These are phyloP conservation scores for Cryptococcus sp. DNA, from an alignment of 1,284 basidiomycete genomes.

Conservation along the genomic window DNA sequence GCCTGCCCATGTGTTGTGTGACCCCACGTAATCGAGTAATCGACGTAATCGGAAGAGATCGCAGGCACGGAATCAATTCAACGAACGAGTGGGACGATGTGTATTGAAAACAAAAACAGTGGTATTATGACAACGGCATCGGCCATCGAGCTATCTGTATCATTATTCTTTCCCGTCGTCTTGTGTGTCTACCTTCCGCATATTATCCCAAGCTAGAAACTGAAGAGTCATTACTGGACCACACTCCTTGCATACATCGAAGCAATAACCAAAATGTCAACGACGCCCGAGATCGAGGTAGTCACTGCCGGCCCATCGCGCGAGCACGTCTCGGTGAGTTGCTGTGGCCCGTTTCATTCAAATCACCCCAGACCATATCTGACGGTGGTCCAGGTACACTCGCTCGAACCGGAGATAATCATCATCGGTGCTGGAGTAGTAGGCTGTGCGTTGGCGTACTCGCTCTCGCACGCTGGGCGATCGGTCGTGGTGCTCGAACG, in stretches of 20 bases:
- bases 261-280: conserved; percentile 5
- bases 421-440: conserved; percentile 90
- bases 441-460: conserved; percentile 67
- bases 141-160: not conserved
- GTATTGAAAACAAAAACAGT: conserved; percentile 6
- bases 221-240: no score
- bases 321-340: conserved; percentile 17
- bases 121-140: no score
- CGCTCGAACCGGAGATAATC: conserved; percentile 56
- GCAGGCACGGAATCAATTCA: not conserved
- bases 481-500: conserved; percentile 81
- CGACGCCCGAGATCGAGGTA: conserved; percentile 15
- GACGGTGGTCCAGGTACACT: conserved; percentile 24
- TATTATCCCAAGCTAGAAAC: no score
- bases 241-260: no score
- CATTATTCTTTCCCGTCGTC: not conserved
- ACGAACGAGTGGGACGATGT: conserved; percentile 2
- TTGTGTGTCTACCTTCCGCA: no score
- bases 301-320: conserved; percentile 5
- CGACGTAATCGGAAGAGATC: conserved; percentile 1
- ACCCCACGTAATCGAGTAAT: not conserved
- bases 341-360: not conserved
- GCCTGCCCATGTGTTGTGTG: not conserved
- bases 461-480: conserved; percentile 52
- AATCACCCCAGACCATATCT: no score